Evolutionary conservation across 1,139 yeast species (phyloP).

Genomic region (Nadsonia commutata): DNA sequence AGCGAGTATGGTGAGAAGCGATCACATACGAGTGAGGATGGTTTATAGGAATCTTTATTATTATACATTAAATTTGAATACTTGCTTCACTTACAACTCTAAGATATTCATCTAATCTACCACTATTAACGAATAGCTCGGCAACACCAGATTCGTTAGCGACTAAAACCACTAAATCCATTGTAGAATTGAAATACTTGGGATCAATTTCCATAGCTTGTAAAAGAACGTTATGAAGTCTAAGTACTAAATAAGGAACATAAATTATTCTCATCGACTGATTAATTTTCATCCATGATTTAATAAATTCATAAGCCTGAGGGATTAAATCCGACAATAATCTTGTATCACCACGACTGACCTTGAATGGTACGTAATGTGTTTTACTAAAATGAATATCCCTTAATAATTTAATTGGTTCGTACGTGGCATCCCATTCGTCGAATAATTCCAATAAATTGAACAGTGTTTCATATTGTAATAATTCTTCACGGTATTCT

Average conservation of each 20-base stretch:
- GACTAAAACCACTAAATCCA: slow-evolving; percentile 39
- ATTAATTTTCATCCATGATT: background rate
- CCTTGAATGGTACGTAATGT: background rate
- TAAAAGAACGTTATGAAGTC: slow-evolving; percentile 41
- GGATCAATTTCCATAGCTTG: slow-evolving; percentile 21
- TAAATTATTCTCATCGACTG: slow-evolving; percentile 24
- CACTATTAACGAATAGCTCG: slow-evolving; percentile 43
- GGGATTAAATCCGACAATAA: no score
- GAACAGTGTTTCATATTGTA: slow-evolving; percentile 36
- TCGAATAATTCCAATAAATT: slow-evolving; percentile 20
- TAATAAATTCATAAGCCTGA: background rate
- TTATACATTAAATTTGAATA: no score
- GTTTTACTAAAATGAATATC: background rate
- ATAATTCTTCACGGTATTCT: slow-evolving; percentile 37
- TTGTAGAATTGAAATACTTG: slow-evolving; percentile 36
- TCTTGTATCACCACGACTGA: no score
- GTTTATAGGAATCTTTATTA: no score
- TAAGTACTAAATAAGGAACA: slow-evolving; percentile 59
- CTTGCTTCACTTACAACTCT: slow-evolving; percentile 17
- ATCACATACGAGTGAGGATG: no score
- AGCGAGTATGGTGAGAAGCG: no score
- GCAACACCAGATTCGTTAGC: slow-evolving; percentile 31
- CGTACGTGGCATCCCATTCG: slow-evolving; percentile 12
- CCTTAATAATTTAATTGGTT: background rate
- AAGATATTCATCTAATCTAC: slow-evolving; percentile 50